Evolutionary conservation across 2,329 filamentous ascomycete species (phyloP).

Genomic region (Drechslerella dactyloides): DNA sequence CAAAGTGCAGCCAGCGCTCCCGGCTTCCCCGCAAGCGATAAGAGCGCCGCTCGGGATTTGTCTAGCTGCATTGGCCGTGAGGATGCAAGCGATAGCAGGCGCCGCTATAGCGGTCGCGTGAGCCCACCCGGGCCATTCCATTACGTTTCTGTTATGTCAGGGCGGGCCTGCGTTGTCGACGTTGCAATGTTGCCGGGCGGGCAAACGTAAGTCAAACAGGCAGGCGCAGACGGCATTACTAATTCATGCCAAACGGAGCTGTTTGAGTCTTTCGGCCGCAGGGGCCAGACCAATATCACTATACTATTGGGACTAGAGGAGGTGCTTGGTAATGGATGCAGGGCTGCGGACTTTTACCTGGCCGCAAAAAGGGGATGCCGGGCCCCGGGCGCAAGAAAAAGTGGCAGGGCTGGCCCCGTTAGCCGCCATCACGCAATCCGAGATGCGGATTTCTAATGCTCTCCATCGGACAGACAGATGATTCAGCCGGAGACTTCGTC

Average conservation of each 20-base stretch:
- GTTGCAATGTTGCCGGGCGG: slow-evolving; percentile 18
- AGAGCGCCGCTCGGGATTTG: slow-evolving; percentile 6
- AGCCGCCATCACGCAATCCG: slow-evolving; percentile 6
- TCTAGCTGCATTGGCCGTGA: slow-evolving; percentile 50
- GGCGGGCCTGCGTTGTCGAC: slow-evolving; percentile 25
- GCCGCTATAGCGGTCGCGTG: slow-evolving; percentile 13
- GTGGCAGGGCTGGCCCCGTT: background rate
- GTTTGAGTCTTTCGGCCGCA: no score
- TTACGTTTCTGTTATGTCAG: slow-evolving; percentile 51
- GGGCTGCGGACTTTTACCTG: background rate
- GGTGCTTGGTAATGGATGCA: background rate
- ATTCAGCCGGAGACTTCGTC: no score
- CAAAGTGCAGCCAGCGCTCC: no score
- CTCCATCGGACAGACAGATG: background rate
- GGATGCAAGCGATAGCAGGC: slow-evolving; percentile 14
- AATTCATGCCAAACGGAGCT: background rate
- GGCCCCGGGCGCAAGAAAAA: background rate
- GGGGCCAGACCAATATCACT: no score
- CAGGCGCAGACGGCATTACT: no score
- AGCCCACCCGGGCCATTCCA: slow-evolving; percentile 13
- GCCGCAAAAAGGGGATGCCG: background rate
- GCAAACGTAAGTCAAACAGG: background rate
- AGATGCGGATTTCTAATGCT: background rate
- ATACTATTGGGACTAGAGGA: no score
- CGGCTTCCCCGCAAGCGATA: slow-evolving; percentile 7